Percentiles rank a stretch among this genome's conserved stretches.
These are phyloP conservation scores for Microdochium paspali DNA, from an alignment of 2,329 filamentous ascomycete genomes.

Conservation along the genomic window DNA sequence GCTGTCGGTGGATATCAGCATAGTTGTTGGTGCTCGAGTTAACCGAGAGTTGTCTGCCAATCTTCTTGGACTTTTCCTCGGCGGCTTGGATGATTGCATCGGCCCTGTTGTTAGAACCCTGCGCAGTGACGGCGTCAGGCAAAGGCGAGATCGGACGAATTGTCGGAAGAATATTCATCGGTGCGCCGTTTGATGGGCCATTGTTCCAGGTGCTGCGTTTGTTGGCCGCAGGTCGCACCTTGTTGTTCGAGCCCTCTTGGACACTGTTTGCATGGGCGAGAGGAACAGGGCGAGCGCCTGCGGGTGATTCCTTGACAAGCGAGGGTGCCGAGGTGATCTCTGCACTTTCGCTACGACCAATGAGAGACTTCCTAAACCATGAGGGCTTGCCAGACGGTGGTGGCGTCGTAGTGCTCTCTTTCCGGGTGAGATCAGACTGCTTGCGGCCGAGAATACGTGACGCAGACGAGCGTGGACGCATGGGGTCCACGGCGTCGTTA, in stretches of 20 bases:
- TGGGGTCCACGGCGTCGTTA: constrained; percentile 78
- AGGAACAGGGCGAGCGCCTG: constrained; percentile 17
- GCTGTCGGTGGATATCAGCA: constrained; percentile 77
- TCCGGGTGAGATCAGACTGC: constrained; percentile 73
- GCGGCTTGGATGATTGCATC: constrained; percentile 31
- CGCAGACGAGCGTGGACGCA: constrained; percentile 83
- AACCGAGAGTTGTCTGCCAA: constrained; percentile 87
- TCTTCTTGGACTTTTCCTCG: constrained; percentile 71
- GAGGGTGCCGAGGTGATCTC: constrained; percentile 45
- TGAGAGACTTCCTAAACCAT: constrained; percentile 94
- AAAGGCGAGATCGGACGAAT: constrained; percentile 93
- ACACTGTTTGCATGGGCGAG: constrained; percentile 10
- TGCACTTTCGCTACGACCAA: constrained; percentile 64
- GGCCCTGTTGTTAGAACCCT: constrained; percentile 56
- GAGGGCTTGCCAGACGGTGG: constrained; percentile 74
- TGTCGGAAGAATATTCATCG: constrained; percentile 92
- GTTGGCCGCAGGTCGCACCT: constrained; percentile 42
- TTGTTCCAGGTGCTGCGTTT: constrained; percentile 95
- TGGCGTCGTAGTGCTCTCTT: constrained; percentile 48
- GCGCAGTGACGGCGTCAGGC: constrained; percentile 86
- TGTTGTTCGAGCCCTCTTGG: constrained; percentile 30
- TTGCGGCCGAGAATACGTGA: constrained; percentile 81
- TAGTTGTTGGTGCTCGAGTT: constrained; percentile 92
- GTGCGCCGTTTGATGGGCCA: constrained; percentile 67
- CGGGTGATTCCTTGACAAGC: constrained; percentile 36